Percentiles rank a stretch among this genome's conserved stretches.
phyloP scores from a whole-genome alignment of 345 rosid genomes.

The Litchi chinensis region DNA sequence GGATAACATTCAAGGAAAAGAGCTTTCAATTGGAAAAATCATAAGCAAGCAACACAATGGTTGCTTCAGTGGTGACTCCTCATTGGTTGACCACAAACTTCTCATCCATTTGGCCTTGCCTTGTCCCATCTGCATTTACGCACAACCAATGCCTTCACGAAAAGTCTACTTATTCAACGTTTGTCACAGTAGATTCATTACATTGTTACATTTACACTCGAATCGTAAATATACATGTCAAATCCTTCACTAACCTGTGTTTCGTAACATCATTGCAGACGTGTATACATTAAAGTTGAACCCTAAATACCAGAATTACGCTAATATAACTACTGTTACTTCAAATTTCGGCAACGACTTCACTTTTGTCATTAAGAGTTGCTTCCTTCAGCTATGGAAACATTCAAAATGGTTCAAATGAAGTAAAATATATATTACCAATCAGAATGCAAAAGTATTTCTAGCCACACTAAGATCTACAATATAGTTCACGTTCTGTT shows the following conservation, averaged over 20 bases:
- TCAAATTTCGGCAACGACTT: background rate
- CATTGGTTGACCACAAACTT: conserved; percentile 7
- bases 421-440: background rate
- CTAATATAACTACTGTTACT: background rate
- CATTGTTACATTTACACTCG: too few species aligned
- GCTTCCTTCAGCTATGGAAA: background rate
- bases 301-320: too few species aligned
- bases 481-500: background rate
- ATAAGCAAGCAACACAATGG: background rate
- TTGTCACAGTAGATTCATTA: too few species aligned
- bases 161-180: too few species aligned
- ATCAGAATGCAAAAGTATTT: background rate
- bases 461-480: background rate
- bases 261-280: too few species aligned
- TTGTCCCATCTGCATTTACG: background rate
- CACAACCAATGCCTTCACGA: too few species aligned
- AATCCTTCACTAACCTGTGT: too few species aligned
- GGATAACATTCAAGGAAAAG: conserved; percentile 33
- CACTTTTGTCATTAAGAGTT: background rate
- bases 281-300: too few species aligned
- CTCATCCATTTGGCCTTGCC: conserved; percentile 19
- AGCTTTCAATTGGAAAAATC: background rate
- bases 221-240: too few species aligned
- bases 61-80: background rate
- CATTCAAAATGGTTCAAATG: background rate